These are phyloP conservation scores for Phaeosphaeriaceae sp. DNA, from an alignment of 2,329 filamentous ascomycete genomes.

Conservation along the genomic window DNA sequence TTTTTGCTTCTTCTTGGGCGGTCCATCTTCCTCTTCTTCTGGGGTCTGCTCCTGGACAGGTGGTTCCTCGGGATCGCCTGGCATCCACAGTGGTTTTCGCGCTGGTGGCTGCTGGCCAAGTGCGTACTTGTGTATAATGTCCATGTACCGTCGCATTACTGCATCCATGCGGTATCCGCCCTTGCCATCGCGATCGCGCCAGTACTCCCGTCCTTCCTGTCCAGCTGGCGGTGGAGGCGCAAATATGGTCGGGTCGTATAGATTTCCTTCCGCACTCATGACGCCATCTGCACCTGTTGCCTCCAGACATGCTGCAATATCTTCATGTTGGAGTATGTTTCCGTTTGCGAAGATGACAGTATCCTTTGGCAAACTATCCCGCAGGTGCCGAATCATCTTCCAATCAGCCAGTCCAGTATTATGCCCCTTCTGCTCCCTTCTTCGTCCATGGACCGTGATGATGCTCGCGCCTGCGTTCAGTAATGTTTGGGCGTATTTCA, in stretches of 20 bases:
- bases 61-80: conserved; percentile 55
- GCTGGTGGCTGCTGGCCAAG: conserved; percentile 70
- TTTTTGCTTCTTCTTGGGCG: conserved; percentile 46
- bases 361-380: conserved; percentile 82
- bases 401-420: conserved; percentile 94
- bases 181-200: conserved; percentile 78
- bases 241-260: conserved; percentile 91
- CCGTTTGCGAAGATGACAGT: conserved; percentile 97
- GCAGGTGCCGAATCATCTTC: conserved; percentile 79
- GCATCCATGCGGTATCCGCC: conserved; percentile 91
- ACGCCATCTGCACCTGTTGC: conserved; percentile 89
- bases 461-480: conserved; percentile 89
- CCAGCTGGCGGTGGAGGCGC: conserved; percentile 69
- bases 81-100: conserved; percentile 76
- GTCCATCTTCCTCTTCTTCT: conserved; percentile 35
- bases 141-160: conserved; percentile 84
- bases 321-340: conserved; percentile 82
- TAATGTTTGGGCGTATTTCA: conserved; percentile 89
- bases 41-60: conserved; percentile 42
- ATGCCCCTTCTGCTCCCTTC: conserved; percentile 93
- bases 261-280: conserved; percentile 95
- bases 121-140: conserved; percentile 84
- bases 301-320: conserved; percentile 78
- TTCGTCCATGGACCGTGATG: conserved; percentile 87
- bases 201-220: conserved; percentile 77